Conservation (phyloP, 257 asterid species). For the Forsythia viridissima region DNA sequence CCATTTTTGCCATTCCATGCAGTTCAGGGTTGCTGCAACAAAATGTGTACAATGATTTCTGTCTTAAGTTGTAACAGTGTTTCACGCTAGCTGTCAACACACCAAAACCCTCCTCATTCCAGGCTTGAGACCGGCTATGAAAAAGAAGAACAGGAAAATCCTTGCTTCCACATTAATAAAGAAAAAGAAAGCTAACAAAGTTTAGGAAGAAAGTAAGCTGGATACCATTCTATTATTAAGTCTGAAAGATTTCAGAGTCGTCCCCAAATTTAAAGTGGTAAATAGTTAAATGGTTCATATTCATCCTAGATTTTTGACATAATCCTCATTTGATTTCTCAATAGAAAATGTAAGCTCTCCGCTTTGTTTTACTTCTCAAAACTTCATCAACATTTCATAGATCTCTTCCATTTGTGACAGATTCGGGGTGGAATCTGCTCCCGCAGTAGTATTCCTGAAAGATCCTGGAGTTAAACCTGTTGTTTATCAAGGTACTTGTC, state of each 20-base stretch:
- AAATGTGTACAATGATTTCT: not conserved
- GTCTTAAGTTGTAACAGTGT: not conserved
- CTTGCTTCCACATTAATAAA: not conserved
- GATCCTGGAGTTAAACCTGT: constrained; percentile 92
- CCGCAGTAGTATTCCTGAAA: constrained; percentile 81
- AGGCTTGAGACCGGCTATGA: not conserved
- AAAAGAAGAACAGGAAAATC: no score
- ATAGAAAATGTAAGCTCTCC: not conserved
- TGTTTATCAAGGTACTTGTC: constrained; percentile 71
- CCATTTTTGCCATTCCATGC: not conserved
- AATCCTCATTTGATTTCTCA: not conserved
- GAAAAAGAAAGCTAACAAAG: not conserved
- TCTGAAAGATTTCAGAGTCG: not conserved
- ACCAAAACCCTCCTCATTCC: not conserved
- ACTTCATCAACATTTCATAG: constrained; percentile 14
- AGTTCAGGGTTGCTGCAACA: not conserved
- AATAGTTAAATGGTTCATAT: not conserved
- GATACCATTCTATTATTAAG: not conserved
- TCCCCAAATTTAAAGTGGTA: not conserved
- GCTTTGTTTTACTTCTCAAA: not conserved
- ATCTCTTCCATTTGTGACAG: constrained; percentile 38
- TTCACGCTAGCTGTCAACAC: not conserved
- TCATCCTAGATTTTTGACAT: not conserved
- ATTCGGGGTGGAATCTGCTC: constrained; percentile 92
- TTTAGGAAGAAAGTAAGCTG: not conserved